These are phyloP conservation scores for maize (Zea mays) DNA, from an alignment of 176 grass and related monocot species.

Conservation along the genomic window Zm-B73-REFERENCE-NAM-5.0 NC_050105.1:3608501-3609000, in stretches of 20 bases:
- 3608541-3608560: too few relatives aligned
- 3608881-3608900: slow-evolving; percentile 81
- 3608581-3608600: slow-evolving; percentile 22
- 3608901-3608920: slow-evolving; percentile 92
- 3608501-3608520: too few relatives aligned
- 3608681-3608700: slow-evolving; percentile 72
- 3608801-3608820: background rate
- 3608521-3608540: too few relatives aligned
- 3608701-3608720: slow-evolving; percentile 93
- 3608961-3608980: slow-evolving; percentile 50
- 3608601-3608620: slow-evolving; percentile 18
- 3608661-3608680: slow-evolving; percentile 69
- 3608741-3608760: slow-evolving; percentile 24
- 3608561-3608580: too few relatives aligned
- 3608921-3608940: slow-evolving; percentile 76
- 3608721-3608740: slow-evolving; percentile 41
- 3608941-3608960: slow-evolving; percentile 84
- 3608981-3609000: slow-evolving; percentile 30
- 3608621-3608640: slow-evolving; percentile 23
- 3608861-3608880: slow-evolving; percentile 91
- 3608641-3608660: slow-evolving; percentile 78
- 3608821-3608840: background rate
- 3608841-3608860: background rate
- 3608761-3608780: background rate
- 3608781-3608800: too few relatives aligned